Evolutionary conservation across 1,284 basidiomycete species (phyloP).

Genomic region (Ustilago loliicola): DNA sequence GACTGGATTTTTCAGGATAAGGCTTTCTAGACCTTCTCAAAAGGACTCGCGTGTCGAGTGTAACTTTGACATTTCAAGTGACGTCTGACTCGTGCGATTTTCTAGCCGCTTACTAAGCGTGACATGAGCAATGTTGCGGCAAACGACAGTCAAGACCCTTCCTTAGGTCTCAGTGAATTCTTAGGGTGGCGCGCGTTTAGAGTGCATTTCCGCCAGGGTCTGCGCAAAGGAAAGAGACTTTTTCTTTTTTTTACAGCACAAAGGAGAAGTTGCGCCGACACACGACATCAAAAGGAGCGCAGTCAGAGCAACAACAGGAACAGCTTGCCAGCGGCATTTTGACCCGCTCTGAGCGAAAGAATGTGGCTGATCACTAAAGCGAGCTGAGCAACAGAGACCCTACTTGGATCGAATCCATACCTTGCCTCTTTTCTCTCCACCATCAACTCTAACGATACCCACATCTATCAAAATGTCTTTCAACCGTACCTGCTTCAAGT

Average conservation of each 20-base stretch:
- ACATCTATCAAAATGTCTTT: conserved; percentile 39
- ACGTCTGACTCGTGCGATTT: conserved; percentile 30
- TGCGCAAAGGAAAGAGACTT: background rate
- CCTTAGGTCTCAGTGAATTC: background rate
- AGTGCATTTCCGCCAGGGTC: conserved; percentile 11
- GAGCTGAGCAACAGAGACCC: conserved; percentile 19
- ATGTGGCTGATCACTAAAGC: background rate
- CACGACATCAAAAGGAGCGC: conserved; percentile 31
- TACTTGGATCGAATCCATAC: conserved; percentile 18
- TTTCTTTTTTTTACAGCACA: conserved; percentile 10
- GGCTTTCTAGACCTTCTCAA: conserved; percentile 8
- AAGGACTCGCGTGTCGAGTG: conserved; percentile 39
- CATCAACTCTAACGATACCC: conserved; percentile 11
- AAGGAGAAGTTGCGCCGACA: conserved; percentile 15
- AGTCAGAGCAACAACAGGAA: background rate
- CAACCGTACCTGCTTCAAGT: conserved; percentile 63
- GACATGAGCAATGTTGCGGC: conserved; percentile 10
- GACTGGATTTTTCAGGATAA: background rate
- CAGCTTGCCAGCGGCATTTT: too few relatives aligned
- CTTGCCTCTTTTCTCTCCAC: conserved; percentile 5
- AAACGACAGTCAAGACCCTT: conserved; percentile 13
- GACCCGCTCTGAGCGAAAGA: background rate
- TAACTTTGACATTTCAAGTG: conserved; percentile 28
- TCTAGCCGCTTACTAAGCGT: conserved; percentile 26
- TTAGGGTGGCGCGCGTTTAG: background rate